Base-by-base conservation (phyloP, 2,329 filamentous ascomycete species). In the Fusarium pseudonygamai region DNA sequence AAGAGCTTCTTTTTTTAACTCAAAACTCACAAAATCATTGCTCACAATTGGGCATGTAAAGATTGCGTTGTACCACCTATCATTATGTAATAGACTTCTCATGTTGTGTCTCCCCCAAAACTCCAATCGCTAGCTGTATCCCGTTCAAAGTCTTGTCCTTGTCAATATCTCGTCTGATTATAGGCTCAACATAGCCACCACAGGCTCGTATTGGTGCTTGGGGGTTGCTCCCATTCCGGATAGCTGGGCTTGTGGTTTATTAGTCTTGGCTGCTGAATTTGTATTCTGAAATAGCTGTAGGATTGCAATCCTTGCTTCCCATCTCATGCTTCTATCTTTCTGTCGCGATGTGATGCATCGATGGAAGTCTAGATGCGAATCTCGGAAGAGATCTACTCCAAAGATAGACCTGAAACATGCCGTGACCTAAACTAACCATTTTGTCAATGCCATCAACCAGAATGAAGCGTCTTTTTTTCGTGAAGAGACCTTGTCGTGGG, bases 121-220 rank as follows among this genome's bases (percentile, higher is more conserved):
- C 57, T 49, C 57, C 46, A 37, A 46, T 30, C 45, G 26, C n/a
- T 37, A 62, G 37, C 45, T 55, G 43, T n/a, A 56, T 50, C 37
- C 16, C 26, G 30, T 36, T 66, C 39, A 42, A 46, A 34, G 32
- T 42, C 50, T 68, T 64, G 67, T 68, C 65, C 58, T 50, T 69
- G 66, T 46, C 65, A 39, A 69, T 69, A 64, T 40, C 24, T 30
- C 22, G 47, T 37, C 53, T 34, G 53, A 56, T 61, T 69, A 65
- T 40, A 67, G 62, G 45, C 53, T 62, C 28, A 47, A 53, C 73
- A 77, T 72, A 77, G 75, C 75, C 75, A 69, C 75, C 73, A 39
- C 66, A 37, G 57, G 59, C 64, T 77, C 75, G 75, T 77, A 76
- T 77, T 63, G 43, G 60, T 30, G 69, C 56, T 72, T 72, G 57